phyloP scores from a whole-genome alignment of 805 yeast species.

The Kodamaea restingae region DNA sequence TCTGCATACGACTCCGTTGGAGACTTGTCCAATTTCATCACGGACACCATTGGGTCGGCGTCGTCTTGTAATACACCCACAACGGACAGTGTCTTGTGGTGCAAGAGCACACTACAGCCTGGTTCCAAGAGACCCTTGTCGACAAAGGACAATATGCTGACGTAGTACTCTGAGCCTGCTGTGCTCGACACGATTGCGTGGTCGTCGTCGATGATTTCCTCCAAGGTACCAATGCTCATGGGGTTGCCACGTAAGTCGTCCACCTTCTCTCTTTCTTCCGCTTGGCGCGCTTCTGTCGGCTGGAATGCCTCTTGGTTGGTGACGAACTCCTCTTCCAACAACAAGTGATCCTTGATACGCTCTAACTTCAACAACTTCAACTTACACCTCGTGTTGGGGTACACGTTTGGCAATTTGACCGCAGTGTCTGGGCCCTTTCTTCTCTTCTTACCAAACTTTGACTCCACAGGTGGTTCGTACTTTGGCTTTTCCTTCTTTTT shows the following conservation, averaged over 20 bases:
- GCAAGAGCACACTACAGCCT: constrained; percentile 91
- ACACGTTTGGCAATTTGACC: constrained; percentile 77
- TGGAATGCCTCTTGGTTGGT: constrained; percentile 91
- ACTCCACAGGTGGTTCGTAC: constrained; percentile 97
- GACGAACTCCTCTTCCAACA: constrained; percentile 93
- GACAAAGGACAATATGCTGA: constrained; percentile 90
- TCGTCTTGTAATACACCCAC: constrained; percentile 99
- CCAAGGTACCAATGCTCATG: constrained; percentile 92
- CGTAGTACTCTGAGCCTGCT: constrained; percentile 96
- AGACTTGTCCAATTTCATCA: constrained; percentile 96
- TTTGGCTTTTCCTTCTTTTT: constrained; percentile 84
- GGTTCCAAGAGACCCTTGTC: constrained; percentile 96
- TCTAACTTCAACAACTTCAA: constrained; percentile 87
- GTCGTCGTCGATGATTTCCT: constrained; percentile 96
- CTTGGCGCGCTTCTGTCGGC: constrained; percentile 95
- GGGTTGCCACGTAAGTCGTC: constrained; percentile 97
- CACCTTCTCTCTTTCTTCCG: constrained; percentile 90
- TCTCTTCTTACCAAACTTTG: constrained; percentile 88
- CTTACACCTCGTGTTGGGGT: constrained; percentile 92
- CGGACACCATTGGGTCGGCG: constrained; percentile 95
- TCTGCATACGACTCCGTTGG: constrained; percentile 97
- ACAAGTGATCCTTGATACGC: constrained; percentile 91
- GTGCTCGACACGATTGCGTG: constrained; percentile 96
- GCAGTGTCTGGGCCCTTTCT: constrained; percentile 90
- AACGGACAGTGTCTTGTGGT: constrained; percentile 91